Conservation (phyloP, 768 basidiomycete genomes). For the Calocera viscosa region DNA sequence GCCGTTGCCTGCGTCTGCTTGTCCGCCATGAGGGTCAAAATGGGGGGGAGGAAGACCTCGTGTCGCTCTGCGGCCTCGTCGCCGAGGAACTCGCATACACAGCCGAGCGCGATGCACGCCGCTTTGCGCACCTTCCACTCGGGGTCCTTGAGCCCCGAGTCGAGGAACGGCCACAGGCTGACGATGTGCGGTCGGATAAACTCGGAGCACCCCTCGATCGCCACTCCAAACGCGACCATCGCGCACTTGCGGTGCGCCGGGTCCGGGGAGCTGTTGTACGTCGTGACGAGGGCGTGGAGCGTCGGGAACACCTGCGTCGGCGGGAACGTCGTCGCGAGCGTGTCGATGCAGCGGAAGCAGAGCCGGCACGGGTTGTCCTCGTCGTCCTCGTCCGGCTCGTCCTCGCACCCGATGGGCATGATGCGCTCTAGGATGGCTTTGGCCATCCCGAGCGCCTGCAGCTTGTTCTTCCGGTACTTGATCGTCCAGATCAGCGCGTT, state of each 20-base stretch:
- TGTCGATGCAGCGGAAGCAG: slow-evolving; percentile 88
- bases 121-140: slow-evolving; percentile 86
- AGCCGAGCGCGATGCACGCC: slow-evolving; percentile 89
- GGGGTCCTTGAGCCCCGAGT: slow-evolving; percentile 69
- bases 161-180: slow-evolving; percentile 81
- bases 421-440: slow-evolving; percentile 77
- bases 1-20: slow-evolving; percentile 76
- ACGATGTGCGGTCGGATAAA: slow-evolving; percentile 88
- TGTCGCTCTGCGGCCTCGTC: slow-evolving; percentile 84
- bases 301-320: slow-evolving; percentile 93
- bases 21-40: slow-evolving; percentile 85
- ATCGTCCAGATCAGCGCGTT: slow-evolving; percentile 95
- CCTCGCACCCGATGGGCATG: slow-evolving; percentile 88
- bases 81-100: slow-evolving; percentile 93
- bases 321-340: slow-evolving; percentile 80
- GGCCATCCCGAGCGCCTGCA: slow-evolving; percentile 75
- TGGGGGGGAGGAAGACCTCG: slow-evolving; percentile 67
- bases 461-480: slow-evolving; percentile 91
- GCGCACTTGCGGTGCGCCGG: slow-evolving; percentile 75
- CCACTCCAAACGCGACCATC: slow-evolving; percentile 88
- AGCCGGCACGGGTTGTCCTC: slow-evolving; percentile 91
- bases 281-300: slow-evolving; percentile 65
- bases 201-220: slow-evolving; percentile 95
- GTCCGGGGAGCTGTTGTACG: slow-evolving; percentile 74
- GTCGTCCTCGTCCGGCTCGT: slow-evolving; percentile 84